Evolutionary conservation across 2,329 filamentous ascomycete species (phyloP), one percentile per base, ranked within the genome.

Genomic region (Trichoderma aggressivum): DNA sequence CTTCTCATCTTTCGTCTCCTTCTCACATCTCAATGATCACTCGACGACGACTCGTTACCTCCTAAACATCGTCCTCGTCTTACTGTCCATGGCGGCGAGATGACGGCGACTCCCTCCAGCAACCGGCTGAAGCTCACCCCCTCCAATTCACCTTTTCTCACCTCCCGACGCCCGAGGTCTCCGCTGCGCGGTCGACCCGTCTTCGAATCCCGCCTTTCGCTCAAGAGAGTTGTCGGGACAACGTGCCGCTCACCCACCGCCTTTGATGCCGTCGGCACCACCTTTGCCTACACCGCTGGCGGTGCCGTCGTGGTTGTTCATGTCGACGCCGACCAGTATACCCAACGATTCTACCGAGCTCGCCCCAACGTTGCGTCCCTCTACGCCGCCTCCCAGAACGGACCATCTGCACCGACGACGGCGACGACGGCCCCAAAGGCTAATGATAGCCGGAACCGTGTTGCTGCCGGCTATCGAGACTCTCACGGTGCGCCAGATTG

Each of bases 231-330:
- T 71, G 92, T 98, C 77, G 96, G 96, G 60, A 97, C 94, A 28
- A 98, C 95, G 8, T 95, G 94, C 74, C 89, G 86, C 75, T 92
- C 92, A 5, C 91, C 94, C 53, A 94, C 92, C 78, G 94, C 93
- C 73, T 97, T 99, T 81, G 94, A 97, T 79, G 90, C 89, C 74
- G 89, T 95, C 72, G 85, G 91, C 53, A 88, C 90, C 14, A 91
- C 87, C 64, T 97, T 98, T 81, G 94, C 94, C 70, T 96, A 97
- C 80, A 94, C 94, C 74, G 95, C 96, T 10, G 96, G 96, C 70
- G 96, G 94, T 11, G 94, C 95, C 56, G 95, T 94, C n/a, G 93
- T 99, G 0, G 89, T 98, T 21, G 93, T 94, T 8, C 90, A 92
- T 75, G 86, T 98, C 66, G 89, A 93, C 74, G 88, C 90, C 65